phyloP scores from a whole-genome alignment of 352 stramenopile species.

The Pythium aphanidermatum region DNA sequence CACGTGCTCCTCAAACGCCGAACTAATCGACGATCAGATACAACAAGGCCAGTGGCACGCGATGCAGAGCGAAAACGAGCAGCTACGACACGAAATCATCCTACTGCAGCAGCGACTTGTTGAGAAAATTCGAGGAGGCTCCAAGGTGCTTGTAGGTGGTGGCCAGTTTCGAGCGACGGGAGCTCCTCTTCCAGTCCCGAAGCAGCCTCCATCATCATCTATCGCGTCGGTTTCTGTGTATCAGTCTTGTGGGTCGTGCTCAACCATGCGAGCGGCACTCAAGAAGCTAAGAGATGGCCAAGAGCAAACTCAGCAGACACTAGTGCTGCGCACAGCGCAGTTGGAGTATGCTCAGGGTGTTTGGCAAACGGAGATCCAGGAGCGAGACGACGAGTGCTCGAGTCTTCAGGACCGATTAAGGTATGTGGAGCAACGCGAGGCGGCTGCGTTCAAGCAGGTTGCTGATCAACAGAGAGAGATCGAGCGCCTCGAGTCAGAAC shows the following conservation, averaged over 20 bases:
- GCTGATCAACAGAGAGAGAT: no score
- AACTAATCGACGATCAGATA: slow-evolving; percentile 6
- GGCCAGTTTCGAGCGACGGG: slow-evolving; percentile 14
- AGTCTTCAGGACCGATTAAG: no score
- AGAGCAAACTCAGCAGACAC: slow-evolving; percentile 1
- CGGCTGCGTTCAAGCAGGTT: no score
- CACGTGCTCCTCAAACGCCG: not conserved
- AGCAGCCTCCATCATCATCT: not conserved
- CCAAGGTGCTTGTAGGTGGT: slow-evolving; percentile 14
- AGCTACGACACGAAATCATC: slow-evolving; percentile 9
- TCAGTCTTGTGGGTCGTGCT: slow-evolving; percentile 1
- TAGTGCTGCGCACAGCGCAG: slow-evolving; percentile 3
- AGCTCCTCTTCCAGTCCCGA: not conserved
- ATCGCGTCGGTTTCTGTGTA: no score
- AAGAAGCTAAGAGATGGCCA: slow-evolving; percentile 7
- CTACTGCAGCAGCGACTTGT: slow-evolving; percentile 14
- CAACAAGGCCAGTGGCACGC: slow-evolving; percentile 6
- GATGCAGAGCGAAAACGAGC: slow-evolving; percentile 7
- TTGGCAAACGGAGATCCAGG: not conserved
- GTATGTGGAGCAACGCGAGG: no score
- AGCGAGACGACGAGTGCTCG: slow-evolving; percentile 3
- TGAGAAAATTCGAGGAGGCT: slow-evolving; percentile 13
- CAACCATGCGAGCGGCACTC: slow-evolving; percentile 3
- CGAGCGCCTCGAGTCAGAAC: no score
- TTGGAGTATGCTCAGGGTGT: not conserved